Conservation (phyloP, 345 rosid species). For the Citrus unshiu region DNA sequence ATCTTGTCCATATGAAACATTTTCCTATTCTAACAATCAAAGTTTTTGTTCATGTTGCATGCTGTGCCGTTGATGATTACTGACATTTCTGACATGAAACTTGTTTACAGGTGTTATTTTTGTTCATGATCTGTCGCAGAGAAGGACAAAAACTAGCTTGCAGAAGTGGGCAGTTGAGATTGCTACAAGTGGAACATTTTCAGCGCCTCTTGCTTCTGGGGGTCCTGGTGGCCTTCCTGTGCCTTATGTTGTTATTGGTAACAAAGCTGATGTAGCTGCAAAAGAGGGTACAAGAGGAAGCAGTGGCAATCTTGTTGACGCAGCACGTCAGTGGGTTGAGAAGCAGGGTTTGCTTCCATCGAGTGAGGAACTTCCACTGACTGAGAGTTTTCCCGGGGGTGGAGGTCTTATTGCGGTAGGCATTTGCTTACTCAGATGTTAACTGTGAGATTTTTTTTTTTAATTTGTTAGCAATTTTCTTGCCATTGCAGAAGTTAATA, state of each 20-base stretch:
- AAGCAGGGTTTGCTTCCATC: conserved; percentile 95
- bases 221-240: conserved; percentile 99
- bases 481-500: not conserved
- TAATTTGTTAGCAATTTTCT: not conserved
- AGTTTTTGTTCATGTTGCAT: not conserved
- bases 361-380: conserved; percentile 91
- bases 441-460: not conserved
- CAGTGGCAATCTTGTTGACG: conserved; percentile 97
- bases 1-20: not conserved
- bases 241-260: conserved; percentile 88
- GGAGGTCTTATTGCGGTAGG: conserved; percentile 80
- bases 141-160: conserved; percentile 92
- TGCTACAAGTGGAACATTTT: conserved; percentile 80
- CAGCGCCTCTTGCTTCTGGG: conserved; percentile 93
- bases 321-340: conserved; percentile 99
- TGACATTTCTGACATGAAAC: not conserved
- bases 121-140: conserved; percentile 95
- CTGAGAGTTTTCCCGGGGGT: conserved; percentile 91
- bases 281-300: conserved; percentile 94
- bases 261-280: conserved; percentile 91
- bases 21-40: not conserved
- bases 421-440: conserved; percentile 5
- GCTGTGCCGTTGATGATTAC: not conserved
- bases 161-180: conserved; percentile 96
- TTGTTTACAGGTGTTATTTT: conserved; percentile 80